Base-by-base conservation (phyloP, 495 filamentous ascomycete species). In the Gamarada debralockiae region DNA sequence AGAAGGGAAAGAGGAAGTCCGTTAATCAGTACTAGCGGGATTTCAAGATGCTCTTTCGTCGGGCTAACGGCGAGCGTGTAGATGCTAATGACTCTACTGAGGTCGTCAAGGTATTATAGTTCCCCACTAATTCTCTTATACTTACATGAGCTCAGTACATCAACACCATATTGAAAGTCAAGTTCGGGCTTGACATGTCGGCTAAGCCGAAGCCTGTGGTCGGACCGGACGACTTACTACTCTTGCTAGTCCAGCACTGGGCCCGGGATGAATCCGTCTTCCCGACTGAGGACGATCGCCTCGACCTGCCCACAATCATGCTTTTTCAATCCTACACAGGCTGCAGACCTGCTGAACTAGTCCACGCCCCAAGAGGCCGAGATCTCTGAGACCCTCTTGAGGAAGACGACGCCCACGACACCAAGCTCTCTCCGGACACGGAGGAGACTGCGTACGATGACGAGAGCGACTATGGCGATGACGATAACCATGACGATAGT, bases 31-130 rank as follows among this genome's bases (percentile, higher is more conserved):
- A 59, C 20, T 59, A 38, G 56, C 50, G 56, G 37, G 56, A 59
- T 45, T 59, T 59, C 50, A 59, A 59, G 56, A 59, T 59, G 46
- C 51, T 59, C 37, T 59, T 48, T 31, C 40, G 47, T 15, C 42
- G 42, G 41, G 31, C 53, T 7, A 65, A 53, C 41, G 61, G 59
- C 41, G 38, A 37, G 48, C 50, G 46, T 20, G 52, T 64, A 41
- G 55, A 71, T 48, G 56, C 46, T 13, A 56, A 60, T 49, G 47
- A 65, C 42, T 38, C 7, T 31, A 52, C 45, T 18, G 58, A 65
- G 47, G 44, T 73, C 57, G 38, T 67, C 49, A 72, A 70, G 64
- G 67, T 51, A 36, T 15, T 23, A 2, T 6, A 15, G n/a, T 22
- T 40, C 34, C 12, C 23, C n/a, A n/a, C 7, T 23, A 10, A n/a